These are phyloP conservation scores for Pestalotiopsis sp. DNA, from an alignment of 2,329 filamentous ascomycete species.

Conservation along the genomic window DNA sequence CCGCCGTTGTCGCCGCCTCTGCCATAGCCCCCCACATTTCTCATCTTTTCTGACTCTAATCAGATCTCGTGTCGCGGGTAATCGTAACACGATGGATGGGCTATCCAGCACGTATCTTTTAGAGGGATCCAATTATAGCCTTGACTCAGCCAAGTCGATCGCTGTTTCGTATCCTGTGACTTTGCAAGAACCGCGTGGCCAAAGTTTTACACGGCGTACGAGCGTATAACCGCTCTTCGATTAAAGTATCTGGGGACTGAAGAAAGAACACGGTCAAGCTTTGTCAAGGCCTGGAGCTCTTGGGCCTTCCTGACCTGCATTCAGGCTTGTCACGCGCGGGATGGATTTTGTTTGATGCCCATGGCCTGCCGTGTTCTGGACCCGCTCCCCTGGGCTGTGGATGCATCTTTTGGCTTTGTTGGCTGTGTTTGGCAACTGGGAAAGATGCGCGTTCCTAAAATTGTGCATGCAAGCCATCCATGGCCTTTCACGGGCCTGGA, in stretches of 20 bases:
- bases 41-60: not conserved
- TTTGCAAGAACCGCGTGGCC: not conserved
- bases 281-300: not conserved
- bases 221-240: no score
- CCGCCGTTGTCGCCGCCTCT: not conserved
- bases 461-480: not conserved
- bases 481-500: not conserved
- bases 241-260: not conserved
- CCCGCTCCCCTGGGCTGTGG: not conserved
- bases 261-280: not conserved
- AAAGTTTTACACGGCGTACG: no score
- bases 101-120: not conserved
- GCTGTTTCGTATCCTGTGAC: not conserved
- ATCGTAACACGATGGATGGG: not conserved
- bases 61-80: not conserved
- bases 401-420: not conserved
- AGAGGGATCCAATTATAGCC: not conserved
- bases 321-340: not conserved
- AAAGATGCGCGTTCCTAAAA: slow-evolving; percentile 4
- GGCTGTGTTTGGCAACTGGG: slow-evolving; percentile 4
- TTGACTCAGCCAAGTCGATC: not conserved
- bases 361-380: slow-evolving; percentile 4
- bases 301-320: not conserved
- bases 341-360: not conserved
- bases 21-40: not conserved